Base-by-base conservation (phyloP, 768 basidiomycete genomes). In the Roridomyces roridus region DNA sequence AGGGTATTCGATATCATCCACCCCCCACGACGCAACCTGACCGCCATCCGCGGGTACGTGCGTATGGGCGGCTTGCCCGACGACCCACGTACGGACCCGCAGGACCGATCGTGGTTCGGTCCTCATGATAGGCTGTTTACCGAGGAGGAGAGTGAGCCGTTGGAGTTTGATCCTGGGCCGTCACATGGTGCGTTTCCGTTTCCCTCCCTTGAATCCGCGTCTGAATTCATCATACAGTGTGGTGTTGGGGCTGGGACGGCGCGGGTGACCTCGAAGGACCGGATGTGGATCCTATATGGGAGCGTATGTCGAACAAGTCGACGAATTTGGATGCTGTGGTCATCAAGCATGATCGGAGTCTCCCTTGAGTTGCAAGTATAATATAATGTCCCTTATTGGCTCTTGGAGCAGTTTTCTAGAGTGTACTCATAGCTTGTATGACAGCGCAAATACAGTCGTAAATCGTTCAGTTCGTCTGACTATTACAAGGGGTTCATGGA, bases 181-280 rank as follows among this genome's bases (percentile, higher is more conserved):
- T 84, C 88, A 54, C 82, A 93, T 63, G 96, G 96, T 98, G 49
- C 52, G 91, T 83, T 29, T 29, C 24, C 17, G 20, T 47, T 47
- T 54, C 50, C 36, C 44, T 28, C 17, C 15, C 21, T 15, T 43
- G 14, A 37, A 24, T 21, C 21, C 50, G 14, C 25, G 12, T 21
- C 26, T 18, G n/a, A n/a, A n/a, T n/a, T 53, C 44, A 31, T 10
- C 31, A 58, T 44, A 36, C 67, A 97, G 96, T 98, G 12, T 98
- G 96, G 96, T 98, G 96, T 70, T 98, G 96, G 96, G 96, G 96
- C 18, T 99, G 96, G 96, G 96, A 99, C 67, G 96, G 96, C 14
- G 96, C 96, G 4, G 96, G 96, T 18, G 96, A 99, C 68, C 83
- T 99, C 21, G 96, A 98, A 62, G 96, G 96, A 39, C 96, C 96